Evolutionary conservation across 257 asterid species (phyloP), one percentile per base, ranked within the genome.

Genomic region (Plantago elongata): DNA sequence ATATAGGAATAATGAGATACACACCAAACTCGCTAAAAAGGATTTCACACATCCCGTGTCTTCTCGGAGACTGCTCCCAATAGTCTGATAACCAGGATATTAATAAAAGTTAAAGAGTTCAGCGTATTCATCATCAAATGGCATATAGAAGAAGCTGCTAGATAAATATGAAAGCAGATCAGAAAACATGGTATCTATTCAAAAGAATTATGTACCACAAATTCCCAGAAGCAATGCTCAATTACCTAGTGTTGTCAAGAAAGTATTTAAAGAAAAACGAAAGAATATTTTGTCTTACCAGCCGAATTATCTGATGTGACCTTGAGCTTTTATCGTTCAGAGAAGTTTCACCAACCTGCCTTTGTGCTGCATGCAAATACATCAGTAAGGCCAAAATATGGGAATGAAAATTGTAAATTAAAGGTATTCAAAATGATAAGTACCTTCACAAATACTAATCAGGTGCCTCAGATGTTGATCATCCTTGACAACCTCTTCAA

Each of bases 341-440:
- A 43, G 94, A 73, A 65, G 99, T 93, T 77, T 93, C 99, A 48
- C 97, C 97, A 15, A 93, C 87, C 79, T 93, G 97, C 77, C 99
- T 83, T 72, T 89, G 96, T 13, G 91, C 99, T 93, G 93, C 78
- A 81, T 81, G 58, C 18, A 65, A 27, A 67, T 49, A 46, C 43
- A 60, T 73, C 61, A 61, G 29, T 61, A 65, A 18, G 54, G 64
- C 54, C 37, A 67, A 15, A 56, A 13, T 54, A 30, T n/a, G 56
- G 29, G 45, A 10, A 46, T 10, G 47, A 58, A 15, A 61, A 15
- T 54, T 13, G 60, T 29, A 18, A 29, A 48, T 47, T 54, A 45
- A 61, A 63, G 18, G 47, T 38, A 67, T 40, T 55, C 55, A 12
- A 12, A 61, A 45, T 60, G 22, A 48, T 14, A 49, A 34, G 50